Base-by-base conservation (phyloP, 768 basidiomycete species). In the Mrakia hoshinonis region DNA sequence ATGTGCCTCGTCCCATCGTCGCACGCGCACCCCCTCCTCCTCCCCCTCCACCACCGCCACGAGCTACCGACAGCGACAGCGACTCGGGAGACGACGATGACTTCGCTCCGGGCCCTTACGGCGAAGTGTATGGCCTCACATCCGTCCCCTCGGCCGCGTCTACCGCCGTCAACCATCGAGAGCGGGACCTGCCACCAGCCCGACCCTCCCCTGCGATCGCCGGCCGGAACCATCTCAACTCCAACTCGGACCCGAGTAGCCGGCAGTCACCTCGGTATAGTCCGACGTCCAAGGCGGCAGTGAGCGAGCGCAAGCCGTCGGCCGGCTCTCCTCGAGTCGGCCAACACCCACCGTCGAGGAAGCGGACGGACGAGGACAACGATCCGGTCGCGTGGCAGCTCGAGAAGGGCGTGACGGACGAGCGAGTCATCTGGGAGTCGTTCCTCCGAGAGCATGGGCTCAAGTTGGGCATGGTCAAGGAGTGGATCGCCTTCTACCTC, bases 401-500 rank as follows among this genome's bases (percentile, higher is more conserved):
- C 29, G n/a, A 31, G 12, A 20, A n/a, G 48, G 51, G 51, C 11
- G 18, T 65, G n/a, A 43, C 31, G 55, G 54, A 58, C 24, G 54
- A 47, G 29, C 26, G 12, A 15, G 34, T 65, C 22, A 49, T 52
- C 24, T 52, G 48, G 46, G 34, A n/a, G 36, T 70, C 49, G 43
- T 38, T 48, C 47, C 31, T 67, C 13, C 29, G 38, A 29, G 26
- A 55, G 46, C 47, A 61, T 15, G 65, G 60, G 46, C 51, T 67
- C 29, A 72, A 48, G 65, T 31, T 60, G 18, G 7, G 47, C 22
- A 26, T 49, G 15, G 65, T 60, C 34, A 10, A 46, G 22, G n/a
- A 49, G 13, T 46, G 49, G 55, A 72, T 72, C 47, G 34, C 20
- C 7, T 36, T 36, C 20, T 72, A 67, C 34, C 70, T 72, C 15